Conservation (phyloP, 1,284 basidiomycete species). For the Trichosporon sp. region DNA sequence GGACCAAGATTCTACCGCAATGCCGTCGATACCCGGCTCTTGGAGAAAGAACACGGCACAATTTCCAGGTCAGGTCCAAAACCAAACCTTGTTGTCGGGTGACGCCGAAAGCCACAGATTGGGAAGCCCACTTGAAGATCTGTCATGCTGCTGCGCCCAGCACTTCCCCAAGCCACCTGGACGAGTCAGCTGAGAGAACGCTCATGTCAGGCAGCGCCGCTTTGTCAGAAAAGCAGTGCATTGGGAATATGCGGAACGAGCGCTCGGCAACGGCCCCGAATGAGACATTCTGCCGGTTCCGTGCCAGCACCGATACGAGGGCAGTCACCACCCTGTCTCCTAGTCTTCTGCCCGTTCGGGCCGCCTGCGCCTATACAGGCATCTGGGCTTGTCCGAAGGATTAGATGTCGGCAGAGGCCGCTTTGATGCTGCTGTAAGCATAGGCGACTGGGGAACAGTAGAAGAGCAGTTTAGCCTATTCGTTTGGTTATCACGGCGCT, state of each 20-base stretch:
- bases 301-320: background rate
- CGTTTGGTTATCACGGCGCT: background rate
- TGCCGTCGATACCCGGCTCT: background rate
- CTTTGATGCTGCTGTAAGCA: background rate
- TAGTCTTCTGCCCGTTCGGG: background rate
- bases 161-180: background rate
- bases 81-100: background rate
- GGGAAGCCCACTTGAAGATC: background rate
- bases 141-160: background rate
- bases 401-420: no score
- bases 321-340: background rate
- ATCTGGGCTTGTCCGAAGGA: background rate
- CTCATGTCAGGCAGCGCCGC: background rate
- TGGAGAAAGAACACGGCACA: background rate
- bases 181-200: background rate
- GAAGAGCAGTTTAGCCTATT: background rate
- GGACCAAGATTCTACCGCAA: slow-evolving; percentile 4
- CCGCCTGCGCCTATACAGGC: no score
- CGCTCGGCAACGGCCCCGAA: background rate
- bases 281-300: slow-evolving; percentile 1
- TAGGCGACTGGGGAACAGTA: background rate
- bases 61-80: background rate
- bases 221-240: background rate
- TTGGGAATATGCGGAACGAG: background rate
- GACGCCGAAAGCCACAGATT: background rate